Evolutionary conservation across 2,329 filamentous ascomycete genomes (phyloP), one percentile per base, ranked within the genome.

Genomic region (Epichloe typhina): DNA sequence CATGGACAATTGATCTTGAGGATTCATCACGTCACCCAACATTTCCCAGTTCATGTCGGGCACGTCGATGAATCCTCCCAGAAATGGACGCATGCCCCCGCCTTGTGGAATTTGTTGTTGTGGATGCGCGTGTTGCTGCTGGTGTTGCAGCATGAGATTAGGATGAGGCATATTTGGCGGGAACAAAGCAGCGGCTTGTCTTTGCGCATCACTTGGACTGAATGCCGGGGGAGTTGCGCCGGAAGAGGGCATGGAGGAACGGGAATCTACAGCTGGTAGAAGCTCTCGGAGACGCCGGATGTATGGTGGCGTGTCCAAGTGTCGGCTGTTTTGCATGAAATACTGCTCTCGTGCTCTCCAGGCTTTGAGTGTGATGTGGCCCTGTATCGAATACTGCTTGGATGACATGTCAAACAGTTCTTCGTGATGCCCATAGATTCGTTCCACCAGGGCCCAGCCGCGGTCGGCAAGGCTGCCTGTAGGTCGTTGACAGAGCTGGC

Each of bases 321-420:
- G 48, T 17, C 62, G 58, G 1, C 73, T 72, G 4, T 60, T 57
- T 42, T 67, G 61, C 2, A 57, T 54, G 13, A 75, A 61, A 0
- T 68, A 62, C 35, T 65, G 64, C 56, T 77, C 73, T 11, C 77
- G 71, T n/a, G 62, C 64, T 52, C 64, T 69, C 77, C 77, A 81
- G 0, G 73, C 76, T 55, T 71, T 72, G 52, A 79, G 64, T 4
- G 73, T 66, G 42, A 73, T 71, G 19, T 72, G 64, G 2, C 71
- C 76, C 19, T 77, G 67, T 1, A 67, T 64, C 2, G 64, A 57
- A 52, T 76, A 67, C 12, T 64, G 60, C 56, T 72, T 76, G 50
- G 69, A 67, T 4, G 67, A 62, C 57, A 72, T 63, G 57, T 79
- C 74, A 48, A 69, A 69, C 3, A 81, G 64, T 57, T 79, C 75